Evolutionary conservation across 768 basidiomycete species (phyloP), one percentile per base, ranked within the genome.

Genomic region (Calocera viscosa): DNA sequence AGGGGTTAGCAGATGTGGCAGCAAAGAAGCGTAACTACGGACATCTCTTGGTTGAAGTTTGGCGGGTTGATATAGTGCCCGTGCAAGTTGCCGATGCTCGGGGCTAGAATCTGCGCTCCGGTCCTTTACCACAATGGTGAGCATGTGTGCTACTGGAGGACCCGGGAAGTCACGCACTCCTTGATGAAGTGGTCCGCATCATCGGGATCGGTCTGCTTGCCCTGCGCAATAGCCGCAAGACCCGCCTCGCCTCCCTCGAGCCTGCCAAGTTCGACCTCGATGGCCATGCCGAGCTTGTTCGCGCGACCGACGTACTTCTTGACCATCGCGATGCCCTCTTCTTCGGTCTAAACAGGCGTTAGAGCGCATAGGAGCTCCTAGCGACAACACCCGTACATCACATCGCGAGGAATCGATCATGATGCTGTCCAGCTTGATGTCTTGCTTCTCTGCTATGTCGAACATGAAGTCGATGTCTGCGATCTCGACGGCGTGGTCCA

Each of bases 391-490:
- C 11, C 69, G 65, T 67, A 67, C 2, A 64, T 69, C 24, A 74
- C 76, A 28, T 74, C 75, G 64, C 75, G 76, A 66, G 26, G 75
- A 74, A 65, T 77, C 76, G 24, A 77, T 75, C 76, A 77, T 77
- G 70, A 77, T 77, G 66, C 71, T 72, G 68, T 77, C 76, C 60
- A 77, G 76, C 19, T 72, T 72, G 67, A 76, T 74, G 19, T 75
- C 76, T 41, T 72, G 68, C 53, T 60, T 60, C 70, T 77, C 76
- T 5, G 76, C 76, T 22, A 75, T 72, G 14, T 72, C 72, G 53
- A 77, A 69, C 1, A 75, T 70, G 3, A 73, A 73, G 66, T 76
- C 76, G 63, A 77, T 73, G 64, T 75, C 74, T 43, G 73, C 73
- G n/a, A 70, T 72, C 41, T 75, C 74, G 35, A 75, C 76, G 1